These are phyloP conservation scores for Gryganskiella cystojenkinii DNA, from an alignment of 192 early-diverging fungal genomes.

Conservation along the genomic window DNA sequence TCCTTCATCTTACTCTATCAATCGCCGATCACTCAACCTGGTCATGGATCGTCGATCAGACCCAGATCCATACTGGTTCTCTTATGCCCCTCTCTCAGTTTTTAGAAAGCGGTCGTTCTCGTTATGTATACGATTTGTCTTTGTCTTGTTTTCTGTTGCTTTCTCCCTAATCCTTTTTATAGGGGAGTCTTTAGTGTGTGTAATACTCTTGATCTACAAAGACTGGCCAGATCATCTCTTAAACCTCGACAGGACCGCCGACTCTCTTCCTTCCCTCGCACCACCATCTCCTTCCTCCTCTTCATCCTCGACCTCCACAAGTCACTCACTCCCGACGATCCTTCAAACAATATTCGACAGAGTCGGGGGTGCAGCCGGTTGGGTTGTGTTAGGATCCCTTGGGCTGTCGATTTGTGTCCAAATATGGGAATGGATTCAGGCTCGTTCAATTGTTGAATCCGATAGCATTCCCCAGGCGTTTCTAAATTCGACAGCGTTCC, in stretches of 20 bases:
- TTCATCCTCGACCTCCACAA: neutral
- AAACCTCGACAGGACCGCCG: neutral
- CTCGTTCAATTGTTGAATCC: conserved; percentile 27
- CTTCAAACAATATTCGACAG: conserved; percentile 1
- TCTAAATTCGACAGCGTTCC: conserved; percentile 25
- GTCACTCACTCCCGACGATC: neutral
- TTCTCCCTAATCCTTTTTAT: conserved; percentile 14
- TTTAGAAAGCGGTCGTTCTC: conserved; percentile 21
- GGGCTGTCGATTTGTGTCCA: conserved; percentile 17
- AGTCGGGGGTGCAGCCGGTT: conserved; percentile 8
- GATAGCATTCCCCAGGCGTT: conserved; percentile 39
- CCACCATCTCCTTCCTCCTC: neutral
- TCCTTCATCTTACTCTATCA: neutral
- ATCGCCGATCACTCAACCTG: neutral
- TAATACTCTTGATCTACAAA: conserved; percentile 17
- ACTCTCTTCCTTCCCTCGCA: neutral
- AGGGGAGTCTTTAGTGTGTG: conserved; percentile 20
- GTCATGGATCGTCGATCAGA: conserved; percentile 19
- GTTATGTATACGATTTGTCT: conserved; percentile 14
- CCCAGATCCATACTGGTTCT: conserved; percentile 22
- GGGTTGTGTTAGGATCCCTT: conserved; percentile 29
- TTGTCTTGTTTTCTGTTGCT: conserved; percentile 3
- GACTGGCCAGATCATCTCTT: conserved; percentile 18
- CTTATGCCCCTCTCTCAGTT: conserved; percentile 12
- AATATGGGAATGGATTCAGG: conserved; percentile 37